Evolutionary conservation across 2,329 filamentous ascomycete species (phyloP), one percentile per base, ranked within the genome.

Genomic region (Colletotrichum spaethianum): DNA sequence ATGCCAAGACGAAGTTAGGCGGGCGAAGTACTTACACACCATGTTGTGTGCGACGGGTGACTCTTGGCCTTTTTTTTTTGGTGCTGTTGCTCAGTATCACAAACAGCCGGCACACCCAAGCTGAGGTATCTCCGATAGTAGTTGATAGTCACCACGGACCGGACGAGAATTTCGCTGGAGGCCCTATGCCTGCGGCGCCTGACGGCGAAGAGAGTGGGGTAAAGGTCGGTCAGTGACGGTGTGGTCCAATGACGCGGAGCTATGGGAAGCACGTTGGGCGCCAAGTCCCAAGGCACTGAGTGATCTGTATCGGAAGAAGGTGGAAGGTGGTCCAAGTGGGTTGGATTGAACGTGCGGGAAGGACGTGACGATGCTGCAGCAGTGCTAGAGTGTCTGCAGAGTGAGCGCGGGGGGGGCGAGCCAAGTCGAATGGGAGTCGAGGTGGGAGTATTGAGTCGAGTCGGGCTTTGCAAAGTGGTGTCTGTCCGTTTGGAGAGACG

Each of bases 11-110:
- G n/a, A 38, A 23, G 33, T 28, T 33, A 28, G 26, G 40, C 12
- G 42, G 44, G 9, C 7, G 44, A 23, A 28, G 53, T 69, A 74
- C 73, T 74, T 68, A 74, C 73, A 74, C 46, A 74, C 67, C 73
- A 74, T 74, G 28, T 38, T 61, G 63, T 38, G 28, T 23, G 14
- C 52, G 42, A 28, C 18, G 31, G 57, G 40, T 63, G 52, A 44
- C 20, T 38, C 16, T 11, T 26, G 33, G 26, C 60, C 38, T 33
- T 20, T 36, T 26, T 33, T n/a, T n/a, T n/a, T n/a, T n/a, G n/a
- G n/a, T n/a, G n/a, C n/a, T n/a, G n/a, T n/a, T n/a, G 36, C 48
- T 46, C 26, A 18, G 28, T 56, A 53, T 33, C 50, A 56, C 57
- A 33, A 40, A 56, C 48, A 23, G 48, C 40, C 20, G 40, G 50